A percentile compares a stretch with the other conserved stretches of the same genome.
These are phyloP conservation scores for Boletus semigastroideus DNA, from an alignment of 1,284 basidiomycete genomes.

Conservation along the genomic window DNA sequence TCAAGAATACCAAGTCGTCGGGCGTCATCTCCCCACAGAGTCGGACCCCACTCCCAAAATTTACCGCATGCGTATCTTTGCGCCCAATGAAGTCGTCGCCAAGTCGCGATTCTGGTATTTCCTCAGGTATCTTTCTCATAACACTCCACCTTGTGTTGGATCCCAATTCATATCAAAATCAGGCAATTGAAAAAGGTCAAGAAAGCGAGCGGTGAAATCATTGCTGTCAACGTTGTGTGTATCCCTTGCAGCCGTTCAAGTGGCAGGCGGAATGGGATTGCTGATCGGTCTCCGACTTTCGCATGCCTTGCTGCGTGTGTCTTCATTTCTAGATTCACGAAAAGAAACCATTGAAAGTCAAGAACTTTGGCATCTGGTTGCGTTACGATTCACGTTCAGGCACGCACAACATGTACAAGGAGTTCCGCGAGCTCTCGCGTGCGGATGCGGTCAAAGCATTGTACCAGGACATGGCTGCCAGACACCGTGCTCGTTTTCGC, in stretches of 20 bases:
- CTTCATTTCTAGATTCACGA: constrained; percentile 77
- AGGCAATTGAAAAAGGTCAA: constrained; percentile 99
- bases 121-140: constrained; percentile 60
- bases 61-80: constrained; percentile 99
- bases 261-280: constrained; percentile 78
- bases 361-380: constrained; percentile 99
- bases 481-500: constrained; percentile 98
- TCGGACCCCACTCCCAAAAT: constrained; percentile 92
- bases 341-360: constrained; percentile 96
- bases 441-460: constrained; percentile 95
- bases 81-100: constrained; percentile 97
- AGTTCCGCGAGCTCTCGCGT: constrained; percentile 95
- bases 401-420: constrained; percentile 98
- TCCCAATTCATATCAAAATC: not conserved
- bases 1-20: constrained; percentile 94
- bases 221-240: constrained; percentile 96
- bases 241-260: constrained; percentile 81
- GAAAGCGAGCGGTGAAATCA: constrained; percentile 99
- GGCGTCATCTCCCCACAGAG: constrained; percentile 96
- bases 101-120: constrained; percentile 99
- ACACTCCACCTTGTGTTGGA: not conserved
- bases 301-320: constrained; percentile 10
- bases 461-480: constrained; percentile 99
- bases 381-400: constrained; percentile 98
- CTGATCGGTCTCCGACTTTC: constrained; percentile 40